Evolutionary conservation across 1,284 basidiomycete species (phyloP).

Genomic region (Cutaneotrichosporon mucoides): DNA sequence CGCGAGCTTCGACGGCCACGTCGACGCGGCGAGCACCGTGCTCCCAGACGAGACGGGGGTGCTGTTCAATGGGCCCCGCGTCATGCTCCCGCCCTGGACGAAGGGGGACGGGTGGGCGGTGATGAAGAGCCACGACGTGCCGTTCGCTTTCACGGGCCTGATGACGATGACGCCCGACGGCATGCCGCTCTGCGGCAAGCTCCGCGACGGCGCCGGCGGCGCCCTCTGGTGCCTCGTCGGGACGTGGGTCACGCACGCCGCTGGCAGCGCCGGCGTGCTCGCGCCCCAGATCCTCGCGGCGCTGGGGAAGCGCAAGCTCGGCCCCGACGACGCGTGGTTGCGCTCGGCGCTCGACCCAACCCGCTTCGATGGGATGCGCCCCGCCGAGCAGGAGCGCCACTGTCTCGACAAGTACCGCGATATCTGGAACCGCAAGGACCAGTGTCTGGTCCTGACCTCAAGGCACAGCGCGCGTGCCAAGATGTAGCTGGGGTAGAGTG

Average conservation of each 20-base stretch:
- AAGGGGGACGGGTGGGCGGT: background rate
- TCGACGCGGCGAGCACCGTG: conserved; percentile 12
- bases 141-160: conserved; percentile 24
- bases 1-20: conserved; percentile 10
- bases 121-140: background rate
- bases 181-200: conserved; percentile 24
- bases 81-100: background rate
- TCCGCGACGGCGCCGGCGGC: conserved; percentile 3
- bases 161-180: conserved; percentile 34
- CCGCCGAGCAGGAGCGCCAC: conserved; percentile 4
- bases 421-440: conserved; percentile 27
- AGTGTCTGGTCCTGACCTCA: background rate
- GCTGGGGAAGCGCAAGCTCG: background rate
- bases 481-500: background rate
- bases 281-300: conserved; percentile 20
- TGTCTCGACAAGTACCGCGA: conserved; percentile 27
- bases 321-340: conserved; percentile 9
- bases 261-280: conserved; percentile 20
- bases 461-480: background rate
- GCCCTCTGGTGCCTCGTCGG: conserved; percentile 23
- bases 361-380: conserved; percentile 29
- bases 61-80: conserved; percentile 3
- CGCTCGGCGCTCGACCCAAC: conserved; percentile 23
- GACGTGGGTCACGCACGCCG: conserved; percentile 33
- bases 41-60: conserved; percentile 18